Conservation (phyloP, 2,329 filamentous ascomycete species). For the Monilinia polystroma region DNA sequence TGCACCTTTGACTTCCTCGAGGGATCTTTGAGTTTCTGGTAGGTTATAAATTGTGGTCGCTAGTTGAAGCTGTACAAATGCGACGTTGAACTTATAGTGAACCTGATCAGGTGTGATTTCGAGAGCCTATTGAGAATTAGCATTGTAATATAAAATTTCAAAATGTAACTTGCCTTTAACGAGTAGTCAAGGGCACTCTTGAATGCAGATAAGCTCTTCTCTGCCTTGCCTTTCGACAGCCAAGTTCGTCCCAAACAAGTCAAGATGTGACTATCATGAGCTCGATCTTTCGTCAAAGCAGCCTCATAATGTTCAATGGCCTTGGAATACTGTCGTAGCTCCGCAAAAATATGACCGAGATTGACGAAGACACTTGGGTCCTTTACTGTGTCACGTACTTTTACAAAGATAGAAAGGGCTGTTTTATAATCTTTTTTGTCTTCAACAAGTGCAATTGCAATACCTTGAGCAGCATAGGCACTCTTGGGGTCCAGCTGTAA, state of each 20-base stretch:
- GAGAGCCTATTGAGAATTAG: slow-evolving; percentile 59
- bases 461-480: slow-evolving; percentile 91
- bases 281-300: slow-evolving; percentile 62
- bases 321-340: slow-evolving; percentile 84
- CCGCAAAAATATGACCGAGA: slow-evolving; percentile 87
- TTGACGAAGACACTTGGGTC: slow-evolving; percentile 90
- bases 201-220: slow-evolving; percentile 60
- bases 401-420: slow-evolving; percentile 84
- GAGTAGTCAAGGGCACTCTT: slow-evolving; percentile 64
- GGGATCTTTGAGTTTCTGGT: slow-evolving; percentile 71
- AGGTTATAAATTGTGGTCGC: slow-evolving; percentile 76
- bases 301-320: slow-evolving; percentile 94
- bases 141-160: slow-evolving; percentile 9
- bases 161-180: slow-evolving; percentile 52
- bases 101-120: slow-evolving; percentile 77
- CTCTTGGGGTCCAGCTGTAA: slow-evolving; percentile 93
- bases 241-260: slow-evolving; percentile 72
- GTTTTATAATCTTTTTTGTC: slow-evolving; percentile 86
- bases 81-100: slow-evolving; percentile 96
- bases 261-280: slow-evolving; percentile 63
- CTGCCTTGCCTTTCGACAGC: slow-evolving; percentile 64
- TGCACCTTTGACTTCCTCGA: slow-evolving; percentile 78
- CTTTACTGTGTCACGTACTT: slow-evolving; percentile 84
- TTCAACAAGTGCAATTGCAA: slow-evolving; percentile 91
- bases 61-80: slow-evolving; percentile 94